These are phyloP conservation scores for Phytopythium mirpurense DNA, from an alignment of 352 stramenopile species.

Conservation along the genomic window DNA sequence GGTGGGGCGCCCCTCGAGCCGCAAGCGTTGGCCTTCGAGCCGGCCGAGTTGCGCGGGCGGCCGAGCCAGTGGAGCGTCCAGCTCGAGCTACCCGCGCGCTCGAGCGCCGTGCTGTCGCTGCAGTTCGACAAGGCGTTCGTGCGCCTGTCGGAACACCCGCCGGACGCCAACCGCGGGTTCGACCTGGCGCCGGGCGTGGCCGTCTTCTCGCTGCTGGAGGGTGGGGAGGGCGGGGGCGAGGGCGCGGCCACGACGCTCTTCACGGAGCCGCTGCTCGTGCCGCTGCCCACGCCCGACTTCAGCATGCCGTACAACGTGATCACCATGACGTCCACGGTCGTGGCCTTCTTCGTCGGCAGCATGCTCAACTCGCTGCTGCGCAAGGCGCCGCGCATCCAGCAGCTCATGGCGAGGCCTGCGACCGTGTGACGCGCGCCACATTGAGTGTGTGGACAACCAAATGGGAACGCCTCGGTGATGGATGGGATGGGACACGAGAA, in stretches of 20 bases:
- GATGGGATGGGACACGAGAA: too few relatives aligned
- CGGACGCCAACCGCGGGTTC: constrained; percentile 84
- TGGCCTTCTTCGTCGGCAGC: constrained; percentile 82
- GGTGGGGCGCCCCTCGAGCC: constrained; percentile 11
- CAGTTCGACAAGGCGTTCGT: constrained; percentile 83
- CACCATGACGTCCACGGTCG: constrained; percentile 85
- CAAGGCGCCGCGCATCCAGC: constrained; percentile 61
- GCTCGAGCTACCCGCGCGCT: constrained; percentile 41
- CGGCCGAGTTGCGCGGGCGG: constrained; percentile 42
- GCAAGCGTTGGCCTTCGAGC: constrained; percentile 45
- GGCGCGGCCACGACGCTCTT: constrained; percentile 33
- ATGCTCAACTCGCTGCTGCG: constrained; percentile 79
- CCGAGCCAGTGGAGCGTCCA: constrained; percentile 62
- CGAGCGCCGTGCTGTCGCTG: constrained; percentile 56
- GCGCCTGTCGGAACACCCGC: constrained; percentile 74
- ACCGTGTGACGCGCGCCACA: too few relatives aligned
- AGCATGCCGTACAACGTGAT: constrained; percentile 92
- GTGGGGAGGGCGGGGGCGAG: background rate
- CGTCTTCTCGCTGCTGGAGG: constrained; percentile 25
- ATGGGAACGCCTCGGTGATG: too few relatives aligned
- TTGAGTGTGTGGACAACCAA: too few relatives aligned
- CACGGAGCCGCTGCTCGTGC: constrained; percentile 77
- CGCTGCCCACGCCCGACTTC: constrained; percentile 82
- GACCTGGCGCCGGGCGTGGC: constrained; percentile 66
- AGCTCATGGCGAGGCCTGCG: constrained; percentile 40